Base-by-base conservation (phyloP, 345 rosid genomes). In the Crucihimalaya himalaica region DNA sequence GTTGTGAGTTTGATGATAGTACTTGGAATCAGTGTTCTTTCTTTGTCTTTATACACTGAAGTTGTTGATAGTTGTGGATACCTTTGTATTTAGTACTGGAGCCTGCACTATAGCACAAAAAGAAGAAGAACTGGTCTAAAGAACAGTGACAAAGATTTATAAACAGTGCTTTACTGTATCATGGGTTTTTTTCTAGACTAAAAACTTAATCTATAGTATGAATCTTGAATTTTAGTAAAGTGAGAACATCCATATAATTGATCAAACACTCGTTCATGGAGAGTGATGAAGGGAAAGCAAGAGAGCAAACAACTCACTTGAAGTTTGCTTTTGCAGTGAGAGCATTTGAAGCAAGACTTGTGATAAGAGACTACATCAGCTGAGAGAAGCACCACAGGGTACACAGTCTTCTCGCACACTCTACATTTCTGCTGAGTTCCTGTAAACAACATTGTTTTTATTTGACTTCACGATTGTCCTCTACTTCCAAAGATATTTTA, bases 351-450 rank as follows among this genome's bases (percentile, higher is more conserved):
- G 86, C 98, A 96, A 75, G 97, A 80, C 74, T 90, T 96, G 58
- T 96, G 99, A 76, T 85, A 96, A 31, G 88, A 73, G 58, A 90
- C 81, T 46, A 98, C 99, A 77, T 96, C 99, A 0, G 97, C 97
- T 11, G 98, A 90, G 35, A 92, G 77, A 70, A 89, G 91, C 69
- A 92, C 99, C 68, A 96, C 87, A 1, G 97, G 94, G 71, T 96
- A 96, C 59, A 96, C 99, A 8, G 99, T 96, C 91, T 90, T 96
- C 76, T 86, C 96, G 47, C 99, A 96, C 28, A 89, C 92, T 84
- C 84, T 90, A 84, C 99, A 96, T 82, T 92, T 96, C 84, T 90
- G 87, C 73, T 87, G 97, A 48, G 99, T 96, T 60, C 99, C 99
- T 9, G 80, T 84, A 77, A 96, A 96, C 73, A 98, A 89, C 98